Base-by-base conservation (phyloP, 129 eudicot species). In the Chrysanthemum lavandulifolium region DNA sequence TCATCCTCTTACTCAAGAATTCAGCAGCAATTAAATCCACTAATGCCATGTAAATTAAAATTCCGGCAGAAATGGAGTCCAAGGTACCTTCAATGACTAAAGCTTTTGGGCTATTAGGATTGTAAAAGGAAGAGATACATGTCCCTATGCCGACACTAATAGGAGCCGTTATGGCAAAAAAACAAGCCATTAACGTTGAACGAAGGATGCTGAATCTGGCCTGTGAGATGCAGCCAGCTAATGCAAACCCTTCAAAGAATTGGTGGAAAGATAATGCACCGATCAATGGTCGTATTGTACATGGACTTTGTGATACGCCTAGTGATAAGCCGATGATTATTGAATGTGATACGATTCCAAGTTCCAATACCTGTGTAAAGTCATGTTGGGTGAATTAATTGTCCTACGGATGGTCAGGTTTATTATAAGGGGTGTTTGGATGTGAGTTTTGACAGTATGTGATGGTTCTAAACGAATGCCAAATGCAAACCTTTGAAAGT, bases 1-100 rank as follows among this genome's bases (percentile, higher is more conserved):
- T 89, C 97, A 88, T 89, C 80, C 82, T 84, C 86, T 92, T 92
- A 31, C 94, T 86, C 89, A 92, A 81, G 76, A 92, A 92, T 73
- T 92, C 97, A 16, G 96, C 97, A n/a, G 97, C 97, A 61, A 92
- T 92, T 64, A 92, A 74, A 69, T 92, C 97, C 77, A 92, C 96
- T 47, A 92, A 83, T 71, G 97, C 88, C 97, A 92, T 88, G 69
- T 92, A 92, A 11, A 92, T 82, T 19, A 92, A 80, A 59, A 92
- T 92, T 33, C 96, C 94, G 51, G 97, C 87, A 43, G 97, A 89
- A 56, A 89, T 65, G 1, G 97, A 88, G 78, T 92, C 94, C 21
- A 92, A 75, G 40, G 81, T 65, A n/a, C 97, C 97, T 75, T 92
- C 97, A 14, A 92, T 71, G 0, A 86, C 72, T 19, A 92, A 79